Evolutionary conservation across 495 filamentous ascomycete genomes (phyloP).

Genomic region (Clohesyomyces aquaticus): DNA sequence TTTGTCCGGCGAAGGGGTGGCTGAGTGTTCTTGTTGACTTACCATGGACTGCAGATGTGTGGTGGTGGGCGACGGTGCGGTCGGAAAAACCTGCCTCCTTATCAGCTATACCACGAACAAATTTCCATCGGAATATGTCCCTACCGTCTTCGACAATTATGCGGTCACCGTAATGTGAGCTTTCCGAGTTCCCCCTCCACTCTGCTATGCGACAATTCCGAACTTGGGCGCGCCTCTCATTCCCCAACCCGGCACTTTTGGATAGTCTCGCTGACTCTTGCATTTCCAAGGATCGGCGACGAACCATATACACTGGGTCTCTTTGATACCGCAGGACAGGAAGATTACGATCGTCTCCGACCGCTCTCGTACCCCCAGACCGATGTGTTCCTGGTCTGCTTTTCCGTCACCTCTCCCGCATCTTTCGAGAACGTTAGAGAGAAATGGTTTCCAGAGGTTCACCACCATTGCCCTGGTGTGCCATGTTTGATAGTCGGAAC

Average conservation of each 20-base stretch:
- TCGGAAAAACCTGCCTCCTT: slow-evolving; percentile 97
- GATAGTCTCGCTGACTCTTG: slow-evolving; percentile 7
- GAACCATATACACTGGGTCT: slow-evolving; percentile 97
- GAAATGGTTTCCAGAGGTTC: slow-evolving; percentile 99
- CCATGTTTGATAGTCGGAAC: slow-evolving; percentile 98
- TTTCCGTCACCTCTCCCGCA: slow-evolving; percentile 97
- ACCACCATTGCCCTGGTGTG: slow-evolving; percentile 97
- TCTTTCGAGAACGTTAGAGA: slow-evolving; percentile 99
- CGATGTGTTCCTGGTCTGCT: slow-evolving; percentile 98
- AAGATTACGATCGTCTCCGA: slow-evolving; percentile 97
- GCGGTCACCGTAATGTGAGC: slow-evolving; percentile 98
- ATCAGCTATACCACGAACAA: slow-evolving; percentile 99
- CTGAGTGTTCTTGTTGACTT: neutral
- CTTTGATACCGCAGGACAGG: slow-evolving; percentile 98
- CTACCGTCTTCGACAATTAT: slow-evolving; percentile 99
- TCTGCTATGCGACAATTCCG: neutral
- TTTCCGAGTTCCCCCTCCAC: neutral
- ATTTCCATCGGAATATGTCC: slow-evolving; percentile 99
- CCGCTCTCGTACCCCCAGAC: slow-evolving; percentile 98
- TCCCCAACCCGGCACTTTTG: neutral
- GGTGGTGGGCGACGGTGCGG: slow-evolving; percentile 98
- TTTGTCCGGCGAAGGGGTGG: neutral
- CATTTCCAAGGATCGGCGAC: slow-evolving; percentile 82
- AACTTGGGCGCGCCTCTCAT: neutral
- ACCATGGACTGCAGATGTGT: slow-evolving; percentile 65